Evolutionary conservation across 2,329 filamentous ascomycete genomes (phyloP).

Genomic region (Fonsecaea multimorphosa): DNA sequence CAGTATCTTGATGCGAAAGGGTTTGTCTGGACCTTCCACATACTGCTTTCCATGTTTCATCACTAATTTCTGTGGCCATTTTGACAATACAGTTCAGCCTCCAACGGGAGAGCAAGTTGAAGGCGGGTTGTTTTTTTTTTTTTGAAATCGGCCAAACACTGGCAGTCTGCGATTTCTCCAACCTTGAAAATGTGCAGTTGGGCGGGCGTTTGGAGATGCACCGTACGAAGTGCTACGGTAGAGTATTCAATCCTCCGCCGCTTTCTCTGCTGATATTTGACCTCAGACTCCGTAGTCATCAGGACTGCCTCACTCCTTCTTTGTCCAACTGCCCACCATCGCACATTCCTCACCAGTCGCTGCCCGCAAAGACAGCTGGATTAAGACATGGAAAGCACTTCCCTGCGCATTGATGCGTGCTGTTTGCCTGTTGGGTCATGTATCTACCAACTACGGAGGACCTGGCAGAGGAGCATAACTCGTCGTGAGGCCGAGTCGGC

Average conservation of each 20-base stretch:
- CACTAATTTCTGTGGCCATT: slow-evolving; percentile 15
- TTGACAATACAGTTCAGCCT: neutral
- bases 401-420: neutral
- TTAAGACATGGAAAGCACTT: neutral
- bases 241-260: neutral
- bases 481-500: neutral
- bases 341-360: neutral
- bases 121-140: neutral
- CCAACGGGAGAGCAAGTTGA: neutral
- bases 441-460: neutral
- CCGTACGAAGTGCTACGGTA: neutral
- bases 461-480: neutral
- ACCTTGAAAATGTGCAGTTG: neutral
- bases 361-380: neutral
- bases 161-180: neutral
- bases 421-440: neutral
- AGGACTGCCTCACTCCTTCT: neutral
- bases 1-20: neutral
- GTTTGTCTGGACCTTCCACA: neutral
- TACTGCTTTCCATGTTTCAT: slow-evolving; percentile 26
- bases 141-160: neutral
- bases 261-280: neutral
- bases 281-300: neutral
- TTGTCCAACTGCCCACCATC: neutral
- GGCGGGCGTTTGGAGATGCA: neutral